Evolutionary conservation across 352 stramenopile genomes (phyloP), one percentile per base, ranked within the genome.

Genomic region (Phytophthora sp.): DNA sequence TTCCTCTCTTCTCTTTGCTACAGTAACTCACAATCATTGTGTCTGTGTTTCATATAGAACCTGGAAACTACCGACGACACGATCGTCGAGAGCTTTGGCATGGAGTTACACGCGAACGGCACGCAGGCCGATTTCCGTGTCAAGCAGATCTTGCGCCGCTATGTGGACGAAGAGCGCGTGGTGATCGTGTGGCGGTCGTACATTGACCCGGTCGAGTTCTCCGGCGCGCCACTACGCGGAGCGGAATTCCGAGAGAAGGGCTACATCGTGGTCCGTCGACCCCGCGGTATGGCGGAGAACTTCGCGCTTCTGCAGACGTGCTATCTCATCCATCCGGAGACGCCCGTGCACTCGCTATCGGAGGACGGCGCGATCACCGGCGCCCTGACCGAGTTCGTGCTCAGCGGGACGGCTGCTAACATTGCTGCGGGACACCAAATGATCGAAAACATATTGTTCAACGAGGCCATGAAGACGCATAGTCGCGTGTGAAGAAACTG

Each of bases 131-230:
- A 76, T 43, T 84, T 86, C 66, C 68, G 64, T 4, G 67, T 86
- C 31, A 76, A 86, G 54, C 74, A 88, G 48, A 69, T 84, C 24
- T 39, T 79, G 10, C 68, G 74, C 6, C 69, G 74, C 0, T 82
- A 81, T 39, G 57, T 74, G 20, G 74, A 86, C 35, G 35, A 64
- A 35, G 72, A 79, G n/a, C 74, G 74, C 34, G 59, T 83, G 18
- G 69, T 88, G 26, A 72, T 88, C 32, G 76, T 83, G n/a, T 88
- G 76, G 76, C 70, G 62, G 12, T 70, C 79, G 15, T 71, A 77
- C 68, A 77, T 79, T 62, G 66, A 86, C 23, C 76, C 76, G 13
- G 59, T 83, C 15, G 72, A 82, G 63, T 88, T 86, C 41, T 65
- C 55, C 10, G 65, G 66, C 32, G 62, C 79, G 17, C 71, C 74